Evolutionary conservation across 2,329 filamentous ascomycete species (phyloP), one percentile per base, ranked within the genome.

Genomic region (Hypomyces perniciosus): DNA sequence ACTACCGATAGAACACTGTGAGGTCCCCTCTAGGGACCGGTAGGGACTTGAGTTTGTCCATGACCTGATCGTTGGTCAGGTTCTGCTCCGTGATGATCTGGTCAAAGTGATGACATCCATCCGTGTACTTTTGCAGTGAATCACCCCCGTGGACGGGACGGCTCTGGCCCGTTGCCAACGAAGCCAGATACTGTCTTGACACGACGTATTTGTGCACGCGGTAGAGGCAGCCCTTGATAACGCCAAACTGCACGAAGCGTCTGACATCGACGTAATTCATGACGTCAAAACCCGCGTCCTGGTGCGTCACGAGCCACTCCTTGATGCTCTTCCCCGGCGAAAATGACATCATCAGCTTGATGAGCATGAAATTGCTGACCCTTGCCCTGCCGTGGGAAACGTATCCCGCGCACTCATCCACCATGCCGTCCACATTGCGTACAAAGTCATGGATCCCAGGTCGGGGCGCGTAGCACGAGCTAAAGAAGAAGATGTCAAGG

Each of bases 221-320:
- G 68, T 96, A 96, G 27, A 99, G 72, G 59, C 95, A 88, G 12
- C 92, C 91, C 70, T 97, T 97, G 67, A 97, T 95, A 53, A 96
- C 80, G 51, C 92, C 93, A 62, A 97, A 99, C 53, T 95, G 95
- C 56, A 97, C 89, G 56, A 99, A 85, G 29, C 93, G 85, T 9
- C 93, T 83, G 50, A 96, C 83, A 66, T 99, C 93, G 51, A 99
- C 83, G 62, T 85, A 85, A 9, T 79, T 75, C 7, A 96, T 76
- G 37, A 87, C 77, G 52, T 83, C 77, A 54, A 84, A 76, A 1
- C 80, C 81, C 42, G 74, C 72, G 38, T 85, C 80, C 57, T 83
- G 79, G 67, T 95, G 87, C 31, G 84, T 76, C 52, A 87, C 78
- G 58, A 93, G 84, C 89, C 90, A 97, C 65, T 92, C 88, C 63